Evolutionary conservation across 495 filamentous ascomycete genomes (phyloP), one percentile per base, ranked within the genome.

Genomic region (Daldinia bambusicola): DNA sequence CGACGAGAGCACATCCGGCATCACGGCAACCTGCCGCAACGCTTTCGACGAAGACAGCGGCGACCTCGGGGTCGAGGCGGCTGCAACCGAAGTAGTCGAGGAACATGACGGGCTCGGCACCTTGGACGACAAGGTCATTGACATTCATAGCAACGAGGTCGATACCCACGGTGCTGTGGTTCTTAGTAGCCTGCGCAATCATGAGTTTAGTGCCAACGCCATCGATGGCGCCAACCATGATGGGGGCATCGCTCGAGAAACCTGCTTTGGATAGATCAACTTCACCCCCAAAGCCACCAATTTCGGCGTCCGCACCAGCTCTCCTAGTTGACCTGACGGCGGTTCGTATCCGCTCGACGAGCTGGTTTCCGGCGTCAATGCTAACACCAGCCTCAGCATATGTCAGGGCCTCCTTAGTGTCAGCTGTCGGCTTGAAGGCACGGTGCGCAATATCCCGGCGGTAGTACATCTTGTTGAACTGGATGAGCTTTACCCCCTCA

Each of bases 71-170:
- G 70, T 95, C 88, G 22, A 98, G 88, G 76, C 90, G 90, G 75
- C 90, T 90, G 82, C 93, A 97, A 51, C 92, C 94, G 84, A 94
- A 97, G 85, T 93, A 97, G 84, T 98, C 95, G 55, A 97, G 89
- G 87, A 99, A 98, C 83, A 93, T 93, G 75, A 97, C 84, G 9
- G 95, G 92, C 76, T 95, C 91, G 0, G 95, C 95, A 56, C 95
- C 95, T 80, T 98, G 94, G 13, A 97, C 95, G 50, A 98, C 89
- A 0, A 98, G 86, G 80, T 98, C 95, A 80, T 99, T 98, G 76
- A 97, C 95, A 78, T 96, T 97, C 96, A 98, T 98, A 69, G 95
- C 95, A 2, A 98, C 96, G 12, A 99, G 87, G 78, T 99, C 95
- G 74, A 98, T 93, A 69, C 93, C 95, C 12, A 98, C 93, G 5